Evolutionary conservation across 1,139 yeast species (phyloP).

Genomic region (Candida pseudocylindracea): DNA sequence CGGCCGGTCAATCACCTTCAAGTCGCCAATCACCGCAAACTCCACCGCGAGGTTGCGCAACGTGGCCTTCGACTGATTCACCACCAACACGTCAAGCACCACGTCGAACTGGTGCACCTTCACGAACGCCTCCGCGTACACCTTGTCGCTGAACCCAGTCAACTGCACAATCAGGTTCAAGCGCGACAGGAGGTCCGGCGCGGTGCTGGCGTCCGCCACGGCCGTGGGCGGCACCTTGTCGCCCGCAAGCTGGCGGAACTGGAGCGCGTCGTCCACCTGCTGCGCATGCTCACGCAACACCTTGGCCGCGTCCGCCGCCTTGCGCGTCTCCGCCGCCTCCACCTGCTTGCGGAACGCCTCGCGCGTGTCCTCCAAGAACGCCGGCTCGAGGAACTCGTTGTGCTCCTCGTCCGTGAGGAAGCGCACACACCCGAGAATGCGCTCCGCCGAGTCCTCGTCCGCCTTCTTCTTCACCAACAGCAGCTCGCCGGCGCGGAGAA

Average conservation of each 20-base stretch:
- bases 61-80: conserved; percentile 84
- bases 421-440: conserved; percentile 68
- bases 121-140: conserved; percentile 92
- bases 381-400: conserved; percentile 28
- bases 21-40: conserved; percentile 90
- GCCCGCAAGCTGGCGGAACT: conserved; percentile 63
- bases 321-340: conserved; percentile 27
- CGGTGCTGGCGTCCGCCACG: conserved; percentile 28
- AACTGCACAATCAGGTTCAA: conserved; percentile 77
- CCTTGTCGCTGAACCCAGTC: conserved; percentile 95
- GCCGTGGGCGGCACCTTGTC: conserved; percentile 12
- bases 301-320: conserved; percentile 8
- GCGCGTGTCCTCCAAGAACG: conserved; percentile 75
- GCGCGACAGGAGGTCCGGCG: conserved; percentile 44
- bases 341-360: conserved; percentile 59
- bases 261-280: conserved; percentile 63
- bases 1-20: conserved; percentile 87
- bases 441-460: conserved; percentile 89
- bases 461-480: conserved; percentile 50
- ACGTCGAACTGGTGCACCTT: conserved; percentile 93
- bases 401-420: conserved; percentile 48
- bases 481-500: conserved; percentile 79
- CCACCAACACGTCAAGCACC: conserved; percentile 78
- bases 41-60: conserved; percentile 84
- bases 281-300: conserved; percentile 17